Evolutionary conservation across 2,329 filamentous ascomycete species (phyloP).

Genomic region (Neonectria magnoliae): DNA sequence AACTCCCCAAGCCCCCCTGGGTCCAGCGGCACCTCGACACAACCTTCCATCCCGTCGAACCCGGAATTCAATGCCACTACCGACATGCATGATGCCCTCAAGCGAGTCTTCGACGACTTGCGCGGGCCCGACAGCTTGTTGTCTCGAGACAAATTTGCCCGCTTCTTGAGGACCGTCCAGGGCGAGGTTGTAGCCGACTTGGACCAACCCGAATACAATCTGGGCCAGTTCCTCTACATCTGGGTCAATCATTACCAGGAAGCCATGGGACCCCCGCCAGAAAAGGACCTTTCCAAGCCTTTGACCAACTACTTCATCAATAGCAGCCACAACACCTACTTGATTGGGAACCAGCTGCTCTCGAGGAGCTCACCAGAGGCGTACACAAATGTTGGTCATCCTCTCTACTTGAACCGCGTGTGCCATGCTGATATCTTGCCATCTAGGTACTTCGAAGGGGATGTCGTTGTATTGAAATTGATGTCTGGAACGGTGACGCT

Average conservation of each 20-base stretch:
- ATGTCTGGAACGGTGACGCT: slow-evolving; percentile 85
- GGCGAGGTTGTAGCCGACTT: slow-evolving; percentile 52
- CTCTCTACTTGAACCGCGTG: not conserved
- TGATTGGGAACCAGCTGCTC: slow-evolving; percentile 85
- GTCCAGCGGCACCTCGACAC: slow-evolving; percentile 39
- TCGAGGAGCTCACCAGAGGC: slow-evolving; percentile 80
- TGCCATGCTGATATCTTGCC: not conserved
- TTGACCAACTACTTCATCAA: slow-evolving; percentile 93
- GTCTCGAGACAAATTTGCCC: slow-evolving; percentile 52
- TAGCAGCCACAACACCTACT: slow-evolving; percentile 94
- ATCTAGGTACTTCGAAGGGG: slow-evolving; percentile 75
- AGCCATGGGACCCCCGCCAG: slow-evolving; percentile 55
- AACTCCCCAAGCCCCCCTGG: slow-evolving; percentile 36
- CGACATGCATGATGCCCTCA: slow-evolving; percentile 59
- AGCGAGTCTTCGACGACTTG: slow-evolving; percentile 58
- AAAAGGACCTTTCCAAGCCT: slow-evolving; percentile 71
- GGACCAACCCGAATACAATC: slow-evolving; percentile 54
- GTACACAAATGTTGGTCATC: slow-evolving; percentile 74
- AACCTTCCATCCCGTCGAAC: slow-evolving; percentile 5
- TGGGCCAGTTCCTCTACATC: slow-evolving; percentile 61
- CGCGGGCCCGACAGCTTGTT: slow-evolving; percentile 47
- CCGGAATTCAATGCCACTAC: slow-evolving; percentile 56
- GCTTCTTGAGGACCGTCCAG: slow-evolving; percentile 63
- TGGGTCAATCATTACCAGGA: slow-evolving; percentile 58
- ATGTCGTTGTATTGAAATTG: slow-evolving; percentile 92